Evolutionary conservation across 805 yeast species (phyloP).

Genomic region (Candida sphagnicola): DNA sequence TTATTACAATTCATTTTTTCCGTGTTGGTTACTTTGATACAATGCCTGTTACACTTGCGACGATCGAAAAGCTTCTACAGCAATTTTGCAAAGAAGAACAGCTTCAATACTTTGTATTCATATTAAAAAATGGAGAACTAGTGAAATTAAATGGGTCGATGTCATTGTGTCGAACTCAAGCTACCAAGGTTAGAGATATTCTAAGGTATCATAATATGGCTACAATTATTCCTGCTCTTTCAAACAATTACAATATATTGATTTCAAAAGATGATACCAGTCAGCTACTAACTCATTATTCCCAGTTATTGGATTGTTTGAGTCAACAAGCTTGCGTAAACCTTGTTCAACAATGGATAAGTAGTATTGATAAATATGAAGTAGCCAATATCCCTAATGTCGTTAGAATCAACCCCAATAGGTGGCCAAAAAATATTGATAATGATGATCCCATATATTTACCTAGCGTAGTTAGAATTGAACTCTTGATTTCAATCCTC

Average conservation of each 20-base stretch:
- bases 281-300: constrained; percentile 13
- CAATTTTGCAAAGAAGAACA: neutral
- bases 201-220: constrained; percentile 3
- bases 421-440: constrained; percentile 66
- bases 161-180: constrained; percentile 3
- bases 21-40: no score
- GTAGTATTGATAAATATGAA: constrained; percentile 59
- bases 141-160: neutral
- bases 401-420: constrained; percentile 39
- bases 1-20: no score
- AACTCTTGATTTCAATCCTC: constrained; percentile 41
- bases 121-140: neutral
- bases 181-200: constrained; percentile 2
- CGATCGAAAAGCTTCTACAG: neutral
- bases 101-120: neutral
- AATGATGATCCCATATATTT: constrained; percentile 77
- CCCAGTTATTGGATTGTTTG: constrained; percentile 13
- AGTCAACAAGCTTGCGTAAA: constrained; percentile 45
- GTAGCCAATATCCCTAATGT: constrained; percentile 64
- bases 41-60: neutral
- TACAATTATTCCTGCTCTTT: constrained; percentile 6
- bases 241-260: neutral
- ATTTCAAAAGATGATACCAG: constrained; percentile 1
- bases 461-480: constrained; percentile 52
- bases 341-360: constrained; percentile 67